These are phyloP conservation scores for Bruguiera sexangula DNA, from an alignment of 345 rosid genomes.

Conservation along the genomic window DNA sequence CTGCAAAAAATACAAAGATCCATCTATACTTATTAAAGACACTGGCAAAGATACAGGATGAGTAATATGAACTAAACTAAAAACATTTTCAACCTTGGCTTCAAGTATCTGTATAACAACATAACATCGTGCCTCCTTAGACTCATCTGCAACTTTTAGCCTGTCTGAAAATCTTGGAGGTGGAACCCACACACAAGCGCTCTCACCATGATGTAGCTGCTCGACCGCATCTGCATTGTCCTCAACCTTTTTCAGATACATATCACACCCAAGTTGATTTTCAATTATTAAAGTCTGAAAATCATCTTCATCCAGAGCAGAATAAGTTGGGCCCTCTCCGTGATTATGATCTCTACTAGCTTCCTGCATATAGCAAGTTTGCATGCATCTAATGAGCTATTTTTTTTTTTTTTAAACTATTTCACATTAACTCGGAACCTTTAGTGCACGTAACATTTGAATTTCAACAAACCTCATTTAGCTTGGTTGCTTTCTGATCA, in stretches of 20 bases:
- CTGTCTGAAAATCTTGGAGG: slow-evolving; percentile 92
- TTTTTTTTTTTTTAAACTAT: not conserved
- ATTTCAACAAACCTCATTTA: slow-evolving; percentile 54
- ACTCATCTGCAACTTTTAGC: slow-evolving; percentile 72
- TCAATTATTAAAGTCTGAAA: slow-evolving; percentile 75
- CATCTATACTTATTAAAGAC: slow-evolving; percentile 6
- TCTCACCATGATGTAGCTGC: slow-evolving; percentile 55
- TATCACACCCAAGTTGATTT: slow-evolving; percentile 84
- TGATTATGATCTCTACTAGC: slow-evolving; percentile 39
- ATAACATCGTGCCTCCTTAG: slow-evolving; percentile 67
- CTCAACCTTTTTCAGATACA: slow-evolving; percentile 72
- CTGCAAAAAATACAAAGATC: slow-evolving; percentile 40
- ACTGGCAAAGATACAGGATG: not conserved
- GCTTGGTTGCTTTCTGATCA: slow-evolving; percentile 74
- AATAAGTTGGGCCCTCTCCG: slow-evolving; percentile 60
- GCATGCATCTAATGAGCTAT: not conserved
- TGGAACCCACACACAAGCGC: slow-evolving; percentile 75
- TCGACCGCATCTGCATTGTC: slow-evolving; percentile 54
- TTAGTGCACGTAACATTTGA: slow-evolving; percentile 10
- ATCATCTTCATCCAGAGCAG: slow-evolving; percentile 97
- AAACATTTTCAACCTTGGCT: slow-evolving; percentile 64
- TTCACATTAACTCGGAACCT: slow-evolving; percentile 2
- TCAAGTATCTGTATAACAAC: slow-evolving; percentile 74
- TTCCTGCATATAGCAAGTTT: slow-evolving; percentile 44
- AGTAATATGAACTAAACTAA: slow-evolving; percentile 6